Evolutionary conservation across 495 filamentous ascomycete species (phyloP).

Genomic region (Penicillium malachiteum): DNA sequence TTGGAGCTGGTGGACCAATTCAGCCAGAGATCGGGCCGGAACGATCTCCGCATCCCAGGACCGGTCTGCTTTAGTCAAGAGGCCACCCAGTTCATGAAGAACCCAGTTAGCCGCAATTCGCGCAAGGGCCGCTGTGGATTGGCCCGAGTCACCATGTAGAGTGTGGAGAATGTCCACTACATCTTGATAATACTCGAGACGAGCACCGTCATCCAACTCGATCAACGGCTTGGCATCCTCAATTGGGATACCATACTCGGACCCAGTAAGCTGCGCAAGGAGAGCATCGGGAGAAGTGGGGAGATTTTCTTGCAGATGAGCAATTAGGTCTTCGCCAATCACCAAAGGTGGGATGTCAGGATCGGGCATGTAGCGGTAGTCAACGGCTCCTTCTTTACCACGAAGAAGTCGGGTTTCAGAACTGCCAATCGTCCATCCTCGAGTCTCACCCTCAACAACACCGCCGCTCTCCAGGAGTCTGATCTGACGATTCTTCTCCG

Average conservation of each 20-base stretch:
- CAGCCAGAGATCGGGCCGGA: constrained; percentile 58
- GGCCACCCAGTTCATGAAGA: constrained; percentile 83
- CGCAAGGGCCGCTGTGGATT: constrained; percentile 27
- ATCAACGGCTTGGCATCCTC: constrained; percentile 88
- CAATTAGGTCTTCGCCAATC: constrained; percentile 68
- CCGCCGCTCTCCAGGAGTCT: constrained; percentile 74
- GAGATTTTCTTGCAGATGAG: constrained; percentile 56
- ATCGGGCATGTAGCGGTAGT: constrained; percentile 98
- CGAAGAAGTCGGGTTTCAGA: constrained; percentile 73
- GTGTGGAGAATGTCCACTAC: constrained; percentile 57
- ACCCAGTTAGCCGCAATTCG: constrained; percentile 66
- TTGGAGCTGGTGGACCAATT: constrained; percentile 64
- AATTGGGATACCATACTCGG: constrained; percentile 61
- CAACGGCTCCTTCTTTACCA: constrained; percentile 95
- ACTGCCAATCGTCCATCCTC: constrained; percentile 83
- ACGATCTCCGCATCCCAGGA: constrained; percentile 58
- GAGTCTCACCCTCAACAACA: constrained; percentile 78
- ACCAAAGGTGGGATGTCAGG: constrained; percentile 82
- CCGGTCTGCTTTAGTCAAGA: constrained; percentile 55
- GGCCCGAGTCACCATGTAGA: constrained; percentile 35
- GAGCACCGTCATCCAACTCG: constrained; percentile 72
- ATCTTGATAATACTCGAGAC: constrained; percentile 80
- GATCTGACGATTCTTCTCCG: constrained; percentile 89
- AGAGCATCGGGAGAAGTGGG: constrained; percentile 71
- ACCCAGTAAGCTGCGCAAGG: constrained; percentile 53